Evolutionary conservation across 1,284 basidiomycete species (phyloP), one percentile per base, ranked within the genome.

Genomic region (Schizophyllum amplum): DNA sequence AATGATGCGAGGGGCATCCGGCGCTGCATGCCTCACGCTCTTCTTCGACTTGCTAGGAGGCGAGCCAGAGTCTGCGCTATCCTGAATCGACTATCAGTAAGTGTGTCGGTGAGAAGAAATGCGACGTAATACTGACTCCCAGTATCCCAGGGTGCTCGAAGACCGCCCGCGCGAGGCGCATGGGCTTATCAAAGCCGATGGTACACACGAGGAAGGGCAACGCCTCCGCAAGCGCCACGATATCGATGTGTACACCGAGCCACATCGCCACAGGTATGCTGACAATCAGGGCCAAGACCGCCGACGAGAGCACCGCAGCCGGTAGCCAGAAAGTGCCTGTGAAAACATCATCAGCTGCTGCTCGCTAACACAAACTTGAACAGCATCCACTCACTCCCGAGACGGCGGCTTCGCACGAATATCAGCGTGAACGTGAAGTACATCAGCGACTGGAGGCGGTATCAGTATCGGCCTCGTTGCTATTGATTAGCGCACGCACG

Each of bases 201-300:
- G 93, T 96, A 71, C 97, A 97, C 49, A 99, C 95, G 46, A 99
- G 79, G 85, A 99, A 99, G 0, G 96, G 96, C 1, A 99, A 80
- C 0, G 96, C 95, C 71, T 99, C 97, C 15, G 92, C 94, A 27
- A 99, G 79, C 17, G 89, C 86, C 57, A 99, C 88, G 1, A 93
- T 93, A 71, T 99, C 94, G 64, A 99, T 87, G 5, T 87, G 88
- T 56, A 99, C 92, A 62, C 82, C 80, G 59, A 97, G 77, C 51
- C 87, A 79, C 69, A 91, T 86, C 2, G 94, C 93, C 26, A 92
- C 77, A 17, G 95, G 87, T 3, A 98, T 82, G 17, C 94, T 83
- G 57, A 95, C 78, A 55, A 99, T 81, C 71, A 98, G 90, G 0
- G 92, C 90, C 63, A 97, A 90, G 60, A 86, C 80, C n/a, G 87